These are phyloP conservation scores for Fonsecaea multimorphosa DNA, from an alignment of 2,329 filamentous ascomycete species.

Conservation along the genomic window DNA sequence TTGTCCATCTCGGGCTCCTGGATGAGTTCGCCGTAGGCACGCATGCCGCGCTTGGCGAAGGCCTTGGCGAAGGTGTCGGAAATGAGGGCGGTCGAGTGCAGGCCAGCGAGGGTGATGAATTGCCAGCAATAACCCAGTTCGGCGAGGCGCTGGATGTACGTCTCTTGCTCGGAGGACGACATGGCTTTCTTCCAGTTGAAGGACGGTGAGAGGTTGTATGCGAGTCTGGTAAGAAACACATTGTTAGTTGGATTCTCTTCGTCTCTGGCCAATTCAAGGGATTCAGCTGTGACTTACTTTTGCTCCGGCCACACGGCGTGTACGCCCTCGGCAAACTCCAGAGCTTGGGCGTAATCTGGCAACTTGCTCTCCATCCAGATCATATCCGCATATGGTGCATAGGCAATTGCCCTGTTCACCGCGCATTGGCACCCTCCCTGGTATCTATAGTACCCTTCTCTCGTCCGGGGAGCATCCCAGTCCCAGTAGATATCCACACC, in stretches of 20 bases:
- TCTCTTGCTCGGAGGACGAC: slow-evolving; percentile 89
- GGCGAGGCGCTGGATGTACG: slow-evolving; percentile 90
- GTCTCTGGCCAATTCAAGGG: neutral
- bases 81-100: slow-evolving; percentile 95
- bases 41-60: slow-evolving; percentile 84
- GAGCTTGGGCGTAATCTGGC: slow-evolving; percentile 86
- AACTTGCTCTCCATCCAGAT: slow-evolving; percentile 99
- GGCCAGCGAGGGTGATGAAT: slow-evolving; percentile 97
- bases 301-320: slow-evolving; percentile 95
- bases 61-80: slow-evolving; percentile 85
- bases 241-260: neutral
- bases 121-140: slow-evolving; percentile 97
- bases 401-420: slow-evolving; percentile 86
- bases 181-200: slow-evolving; percentile 99
- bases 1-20: slow-evolving; percentile 96
- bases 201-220: slow-evolving; percentile 96
- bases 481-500: slow-evolving; percentile 87
- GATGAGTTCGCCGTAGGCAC: slow-evolving; percentile 94
- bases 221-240: slow-evolving; percentile 66
- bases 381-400: slow-evolving; percentile 90
- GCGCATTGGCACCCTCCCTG: slow-evolving; percentile 90
- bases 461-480: slow-evolving; percentile 91
- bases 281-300: slow-evolving; percentile 69
- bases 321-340: slow-evolving; percentile 91
- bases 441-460: slow-evolving; percentile 94